Conservation (phyloP, 768 basidiomycete species). For the Cyathus striatus region DNA sequence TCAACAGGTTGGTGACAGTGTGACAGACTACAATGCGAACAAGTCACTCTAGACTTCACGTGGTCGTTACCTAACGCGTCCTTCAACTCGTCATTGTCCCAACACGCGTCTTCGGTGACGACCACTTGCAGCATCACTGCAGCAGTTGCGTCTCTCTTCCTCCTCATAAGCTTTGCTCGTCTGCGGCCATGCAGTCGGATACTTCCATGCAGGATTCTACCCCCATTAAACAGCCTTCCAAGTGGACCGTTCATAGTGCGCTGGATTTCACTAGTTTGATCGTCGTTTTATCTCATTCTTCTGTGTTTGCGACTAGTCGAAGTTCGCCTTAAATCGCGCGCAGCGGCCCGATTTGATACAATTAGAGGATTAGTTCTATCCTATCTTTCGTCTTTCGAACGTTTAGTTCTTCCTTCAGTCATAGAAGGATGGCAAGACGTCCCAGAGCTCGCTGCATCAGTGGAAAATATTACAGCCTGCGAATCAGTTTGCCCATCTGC, state of each 20-base stretch:
- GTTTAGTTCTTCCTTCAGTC: constrained; percentile 64
- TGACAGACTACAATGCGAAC: too few relatives aligned
- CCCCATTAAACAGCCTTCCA: too few relatives aligned
- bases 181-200: neutral
- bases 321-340: constrained; percentile 65
- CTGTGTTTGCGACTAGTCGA: too few relatives aligned
- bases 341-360: constrained; percentile 72
- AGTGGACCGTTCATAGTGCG: constrained; percentile 69
- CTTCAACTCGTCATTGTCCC: too few relatives aligned
- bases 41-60: too few relatives aligned
- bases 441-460: constrained; percentile 62
- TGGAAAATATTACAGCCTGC: constrained; percentile 71
- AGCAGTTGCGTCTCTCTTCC: neutral
- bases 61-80: too few relatives aligned
- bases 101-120: too few relatives aligned
- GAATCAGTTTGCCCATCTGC: constrained; percentile 61
- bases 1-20: too few relatives aligned
- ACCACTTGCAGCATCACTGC: too few relatives aligned
- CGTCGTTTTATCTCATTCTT: neutral
- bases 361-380: constrained; percentile 60
- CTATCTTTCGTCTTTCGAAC: constrained; percentile 53
- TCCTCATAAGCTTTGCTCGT: neutral
- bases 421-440: constrained; percentile 79
- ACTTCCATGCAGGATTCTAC: too few relatives aligned
- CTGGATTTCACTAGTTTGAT: neutral